A percentile compares a stretch with the other conserved stretches of the same genome.
These are phyloP conservation scores for Xylaria acuta DNA, from an alignment of 495 filamentous ascomycete genomes.

Conservation along the genomic window DNA sequence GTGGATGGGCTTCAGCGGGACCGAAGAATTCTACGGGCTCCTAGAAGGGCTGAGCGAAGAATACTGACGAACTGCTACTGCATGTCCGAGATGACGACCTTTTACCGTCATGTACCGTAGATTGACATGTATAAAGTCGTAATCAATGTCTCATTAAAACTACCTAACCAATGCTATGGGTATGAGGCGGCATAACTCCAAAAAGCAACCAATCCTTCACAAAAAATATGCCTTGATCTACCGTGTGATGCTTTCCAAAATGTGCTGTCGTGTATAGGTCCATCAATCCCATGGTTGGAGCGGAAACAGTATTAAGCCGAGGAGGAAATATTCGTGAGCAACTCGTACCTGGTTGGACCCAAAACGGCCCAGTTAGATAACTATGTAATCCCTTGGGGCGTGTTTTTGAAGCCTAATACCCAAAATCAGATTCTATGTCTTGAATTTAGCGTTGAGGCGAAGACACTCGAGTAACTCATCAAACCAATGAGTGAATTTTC, in stretches of 20 bases:
- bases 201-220: background rate
- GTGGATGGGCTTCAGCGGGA: slow-evolving; percentile 38
- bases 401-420: background rate
- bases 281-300: background rate
- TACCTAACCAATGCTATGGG: slow-evolving; percentile 1
- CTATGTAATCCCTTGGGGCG: background rate
- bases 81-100: background rate
- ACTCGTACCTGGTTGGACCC: background rate
- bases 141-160: slow-evolving; percentile 5
- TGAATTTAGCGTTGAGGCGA: background rate
- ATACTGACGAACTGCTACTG: background rate
- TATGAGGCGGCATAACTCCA: background rate
- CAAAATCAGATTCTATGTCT: background rate
- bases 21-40: slow-evolving; percentile 34
- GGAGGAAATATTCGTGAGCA: background rate
- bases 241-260: slow-evolving; percentile 7
- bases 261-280: background rate
- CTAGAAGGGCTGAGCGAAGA: slow-evolving; percentile 21
- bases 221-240: background rate
- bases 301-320: background rate
- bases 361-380: background rate
- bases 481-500: background rate
- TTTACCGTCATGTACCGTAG: background rate
- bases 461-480: background rate
- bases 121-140: background rate